These are phyloP conservation scores for Phytophthora syringae DNA, from an alignment of 352 stramenopile species.

Conservation along the genomic window DNA sequence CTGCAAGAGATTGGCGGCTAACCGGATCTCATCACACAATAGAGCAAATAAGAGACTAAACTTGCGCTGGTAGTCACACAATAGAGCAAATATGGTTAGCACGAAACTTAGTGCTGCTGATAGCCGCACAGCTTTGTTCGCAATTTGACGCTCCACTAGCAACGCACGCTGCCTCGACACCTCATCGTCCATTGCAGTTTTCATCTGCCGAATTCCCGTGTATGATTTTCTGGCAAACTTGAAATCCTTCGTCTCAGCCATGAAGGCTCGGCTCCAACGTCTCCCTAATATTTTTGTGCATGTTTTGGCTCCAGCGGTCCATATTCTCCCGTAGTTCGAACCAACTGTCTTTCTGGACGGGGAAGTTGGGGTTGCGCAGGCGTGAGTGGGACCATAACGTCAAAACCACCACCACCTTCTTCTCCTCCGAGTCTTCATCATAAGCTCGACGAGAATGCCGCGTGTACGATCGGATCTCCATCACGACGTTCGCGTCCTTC, in stretches of 20 bases:
- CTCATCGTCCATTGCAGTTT: too few relatives aligned
- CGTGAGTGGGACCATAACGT: constrained; percentile 41
- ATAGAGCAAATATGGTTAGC: too few relatives aligned
- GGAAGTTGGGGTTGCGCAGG: constrained; percentile 33
- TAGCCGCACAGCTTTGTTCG: not conserved
- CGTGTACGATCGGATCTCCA: constrained; percentile 17
- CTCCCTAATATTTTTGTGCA: constrained; percentile 45
- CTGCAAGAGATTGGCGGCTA: too few relatives aligned
- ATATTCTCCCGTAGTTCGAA: constrained; percentile 42
- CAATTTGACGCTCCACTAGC: not conserved
- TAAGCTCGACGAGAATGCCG: not conserved
- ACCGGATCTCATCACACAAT: too few relatives aligned
- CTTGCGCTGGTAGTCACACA: too few relatives aligned
- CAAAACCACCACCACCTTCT: constrained; percentile 46
- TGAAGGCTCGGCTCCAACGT: constrained; percentile 16
- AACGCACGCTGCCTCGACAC: not conserved
- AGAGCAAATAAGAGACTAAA: too few relatives aligned
- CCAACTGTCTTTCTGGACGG: constrained; percentile 23
- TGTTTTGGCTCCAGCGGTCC: constrained; percentile 45
- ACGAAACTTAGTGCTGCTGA: too few relatives aligned
- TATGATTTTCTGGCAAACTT: too few relatives aligned
- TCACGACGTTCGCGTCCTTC: constrained; percentile 37
- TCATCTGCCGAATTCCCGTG: too few relatives aligned
- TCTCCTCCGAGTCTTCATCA: not conserved
- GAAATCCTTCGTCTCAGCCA: too few relatives aligned